Evolutionary conservation across 495 filamentous ascomycete genomes (phyloP), one percentile per base, ranked within the genome.

Genomic region (Neurospora sp.): DNA sequence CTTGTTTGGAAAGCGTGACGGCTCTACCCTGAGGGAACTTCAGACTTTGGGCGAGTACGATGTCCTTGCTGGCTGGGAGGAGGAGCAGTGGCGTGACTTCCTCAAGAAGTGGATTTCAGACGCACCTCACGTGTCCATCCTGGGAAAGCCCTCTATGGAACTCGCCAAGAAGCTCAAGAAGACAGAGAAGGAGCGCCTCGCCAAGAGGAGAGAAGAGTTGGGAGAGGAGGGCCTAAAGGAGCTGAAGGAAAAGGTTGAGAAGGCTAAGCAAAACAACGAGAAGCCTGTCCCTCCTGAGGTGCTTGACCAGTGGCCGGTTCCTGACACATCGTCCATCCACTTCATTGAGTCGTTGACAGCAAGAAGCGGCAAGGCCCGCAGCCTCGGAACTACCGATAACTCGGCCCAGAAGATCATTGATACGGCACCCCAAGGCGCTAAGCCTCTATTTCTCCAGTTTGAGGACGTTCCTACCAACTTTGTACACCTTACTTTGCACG

Each of bases 361-460:
- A 40, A 86, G 94, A 71, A 93, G 94, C 38, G 96, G 96, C 46
- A 81, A 90, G 75, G 96, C 96, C 14, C 83, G 89, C 71, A 85
- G 88, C 72, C 82, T 93, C 72, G 93, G 93, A 10, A 84, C 80
- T 3, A 77, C 88, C 1, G 82, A 90, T 27, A 95, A 93, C 77
- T 77, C 85, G 1, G 85, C 91, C n/a, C 96, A 99, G 79, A 86
- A 89, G 71, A 78, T 90, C 65, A 87, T 99, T 69, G 92, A 97
- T 76, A 84, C 86, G 31, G 90, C 94, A 70, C 84, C 86, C 4
- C 86, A 86, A 69, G 74, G 77, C 0, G 53, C 53, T 18, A 75
- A 88, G 44, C 93, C 94, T 2, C 85, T 97, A 3, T 99, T 97
- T 81, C 86, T 99, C n/a, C 96, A 99, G 81, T 99, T 96, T 76